Conservation (phyloP, 345 rosid species). For the Eucalyptus lansdowneana region DNA sequence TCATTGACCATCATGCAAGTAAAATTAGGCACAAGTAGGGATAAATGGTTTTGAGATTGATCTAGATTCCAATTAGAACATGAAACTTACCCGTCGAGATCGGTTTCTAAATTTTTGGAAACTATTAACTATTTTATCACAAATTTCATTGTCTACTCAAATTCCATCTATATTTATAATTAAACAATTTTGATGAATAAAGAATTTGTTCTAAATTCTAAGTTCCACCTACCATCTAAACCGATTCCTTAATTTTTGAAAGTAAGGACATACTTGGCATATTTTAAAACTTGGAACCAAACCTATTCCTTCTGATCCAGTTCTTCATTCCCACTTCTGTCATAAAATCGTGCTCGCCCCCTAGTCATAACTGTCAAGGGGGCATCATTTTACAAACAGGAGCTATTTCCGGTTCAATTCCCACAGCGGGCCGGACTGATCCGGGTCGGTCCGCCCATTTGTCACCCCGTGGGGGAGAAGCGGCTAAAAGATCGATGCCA, state of each 20-base stretch:
- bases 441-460: background rate
- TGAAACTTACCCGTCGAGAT: fast-evolving
- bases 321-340: fast-evolving
- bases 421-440: background rate
- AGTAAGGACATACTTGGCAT: fast-evolving
- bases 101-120: fast-evolving
- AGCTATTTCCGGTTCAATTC: background rate
- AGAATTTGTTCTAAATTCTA: fast-evolving
- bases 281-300: background rate
- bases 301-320: fast-evolving
- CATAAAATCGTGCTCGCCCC: fast-evolving
- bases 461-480: background rate
- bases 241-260: fast-evolving
- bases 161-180: fast-evolving
- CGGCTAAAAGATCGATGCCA: background rate
- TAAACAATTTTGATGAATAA: fast-evolving
- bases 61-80: fast-evolving
- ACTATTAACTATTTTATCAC: fast-evolving
- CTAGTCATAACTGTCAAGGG: fast-evolving
- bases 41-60: too few species aligned
- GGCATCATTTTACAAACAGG: background rate
- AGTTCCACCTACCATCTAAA: fast-evolving
- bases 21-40: fast-evolving
- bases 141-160: fast-evolving
- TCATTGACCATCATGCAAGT: background rate